A percentile compares a stretch with the other conserved stretches of the same genome.
Conservation (phyloP, 2,329 filamentous ascomycete species). For the Sclerotinia trifoliorum region DNA sequence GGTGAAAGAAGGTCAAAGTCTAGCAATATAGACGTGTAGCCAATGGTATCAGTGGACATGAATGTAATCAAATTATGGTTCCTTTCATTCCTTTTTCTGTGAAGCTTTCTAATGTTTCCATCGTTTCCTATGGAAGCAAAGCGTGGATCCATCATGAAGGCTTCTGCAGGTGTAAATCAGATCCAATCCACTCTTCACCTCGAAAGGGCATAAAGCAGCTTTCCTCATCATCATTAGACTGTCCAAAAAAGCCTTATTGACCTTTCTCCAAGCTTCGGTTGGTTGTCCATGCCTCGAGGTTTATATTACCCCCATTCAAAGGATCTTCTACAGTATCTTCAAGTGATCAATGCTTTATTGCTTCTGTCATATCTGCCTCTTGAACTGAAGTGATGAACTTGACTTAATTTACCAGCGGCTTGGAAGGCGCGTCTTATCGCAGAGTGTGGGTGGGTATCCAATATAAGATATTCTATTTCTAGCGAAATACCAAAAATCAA, state of each 20-base stretch:
- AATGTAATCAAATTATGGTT: slow-evolving; percentile 1
- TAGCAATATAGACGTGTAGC: not conserved
- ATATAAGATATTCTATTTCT: too few relatives aligned
- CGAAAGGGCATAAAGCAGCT: slow-evolving; percentile 1
- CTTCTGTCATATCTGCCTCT: not conserved
- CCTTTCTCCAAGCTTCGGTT: not conserved
- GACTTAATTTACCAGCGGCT: not conserved
- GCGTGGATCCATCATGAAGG: slow-evolving; percentile 9
- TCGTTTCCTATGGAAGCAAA: slow-evolving; percentile 13
- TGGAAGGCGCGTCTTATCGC: not conserved
- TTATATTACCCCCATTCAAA: slow-evolving; percentile 4
- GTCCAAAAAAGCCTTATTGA: not conserved
- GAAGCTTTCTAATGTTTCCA: not conserved
- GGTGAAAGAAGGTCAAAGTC: slow-evolving; percentile 3
- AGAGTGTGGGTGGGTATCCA: not conserved
- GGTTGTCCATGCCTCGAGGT: not conserved
- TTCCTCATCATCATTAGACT: not conserved
- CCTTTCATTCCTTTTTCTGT: slow-evolving; percentile 13
- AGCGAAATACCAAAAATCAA: too few relatives aligned
- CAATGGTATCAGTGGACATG: slow-evolving; percentile 6
- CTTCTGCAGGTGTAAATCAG: slow-evolving; percentile 13
- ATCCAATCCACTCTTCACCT: slow-evolving; percentile 7
- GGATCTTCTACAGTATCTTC: not conserved
- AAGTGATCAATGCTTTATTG: slow-evolving; percentile 5
- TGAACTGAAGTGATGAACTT: not conserved